phyloP scores from a whole-genome alignment of 1,284 basidiomycete species.

The Paramarasmius palmivorus region DNA sequence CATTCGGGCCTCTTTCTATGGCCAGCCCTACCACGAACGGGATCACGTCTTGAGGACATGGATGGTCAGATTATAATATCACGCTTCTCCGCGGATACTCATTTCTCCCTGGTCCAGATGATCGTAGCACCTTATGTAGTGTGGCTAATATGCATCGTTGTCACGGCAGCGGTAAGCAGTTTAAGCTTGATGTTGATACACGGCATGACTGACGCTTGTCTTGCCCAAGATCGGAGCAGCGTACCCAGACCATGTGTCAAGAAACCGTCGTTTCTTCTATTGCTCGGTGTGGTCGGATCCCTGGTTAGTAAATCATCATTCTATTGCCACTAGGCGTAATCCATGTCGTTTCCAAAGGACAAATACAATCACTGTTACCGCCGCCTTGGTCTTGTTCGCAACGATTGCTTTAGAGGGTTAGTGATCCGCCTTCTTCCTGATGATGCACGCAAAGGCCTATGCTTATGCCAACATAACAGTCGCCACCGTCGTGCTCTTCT shows the following conservation, averaged over 20 bases:
- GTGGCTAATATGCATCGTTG: slow-evolving; percentile 36
- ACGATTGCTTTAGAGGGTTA: slow-evolving; percentile 33
- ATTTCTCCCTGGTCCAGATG: slow-evolving; percentile 30
- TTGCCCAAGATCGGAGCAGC: slow-evolving; percentile 37
- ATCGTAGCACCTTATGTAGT: slow-evolving; percentile 40
- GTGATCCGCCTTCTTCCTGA: neutral
- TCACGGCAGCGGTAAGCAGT: slow-evolving; percentile 38
- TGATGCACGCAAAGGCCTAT: slow-evolving; percentile 15
- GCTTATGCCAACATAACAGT: slow-evolving; percentile 22
- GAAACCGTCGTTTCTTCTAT: slow-evolving; percentile 50
- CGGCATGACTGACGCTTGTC: neutral
- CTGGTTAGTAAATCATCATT: slow-evolving; percentile 30
- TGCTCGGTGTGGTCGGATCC: slow-evolving; percentile 41
- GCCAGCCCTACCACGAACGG: slow-evolving; percentile 28
- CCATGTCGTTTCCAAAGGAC: slow-evolving; percentile 26
- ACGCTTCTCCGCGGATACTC: neutral
- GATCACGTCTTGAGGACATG: slow-evolving; percentile 35
- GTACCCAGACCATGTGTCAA: slow-evolving; percentile 37
- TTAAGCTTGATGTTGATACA: neutral
- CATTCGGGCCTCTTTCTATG: slow-evolving; percentile 36
- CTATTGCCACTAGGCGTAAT: neutral
- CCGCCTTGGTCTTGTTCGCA: slow-evolving; percentile 35
- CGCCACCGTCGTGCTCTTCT: slow-evolving; percentile 41
- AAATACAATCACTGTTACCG: slow-evolving; percentile 37
- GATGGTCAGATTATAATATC: slow-evolving; percentile 28